phyloP scores from a whole-genome alignment of 441 rosid genomes.

The Macaranga tanarius region DNA sequence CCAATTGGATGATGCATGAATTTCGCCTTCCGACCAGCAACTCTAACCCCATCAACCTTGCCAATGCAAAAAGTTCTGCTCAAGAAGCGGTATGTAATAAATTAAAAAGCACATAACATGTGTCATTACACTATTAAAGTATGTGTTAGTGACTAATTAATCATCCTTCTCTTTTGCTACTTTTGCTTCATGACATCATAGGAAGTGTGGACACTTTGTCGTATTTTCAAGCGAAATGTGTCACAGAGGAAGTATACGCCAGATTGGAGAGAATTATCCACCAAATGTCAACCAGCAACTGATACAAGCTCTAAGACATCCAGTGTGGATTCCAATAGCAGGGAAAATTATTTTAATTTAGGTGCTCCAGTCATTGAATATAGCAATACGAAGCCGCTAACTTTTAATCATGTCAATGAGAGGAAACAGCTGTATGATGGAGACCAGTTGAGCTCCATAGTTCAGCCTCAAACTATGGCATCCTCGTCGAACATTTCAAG shows the following conservation, averaged over 20 bases:
- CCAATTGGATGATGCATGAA: conserved; percentile 99
- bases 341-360: conserved; percentile 54
- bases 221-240: conserved; percentile 64
- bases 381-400: conserved; percentile 30
- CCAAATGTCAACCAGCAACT: conserved; percentile 28
- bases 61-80: conserved; percentile 25
- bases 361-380: conserved; percentile 33
- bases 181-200: conserved; percentile 23
- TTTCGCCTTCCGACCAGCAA: conserved; percentile 70
- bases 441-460: conserved; percentile 27
- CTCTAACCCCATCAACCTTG: conserved; percentile 13
- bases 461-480: conserved; percentile 37
- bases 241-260: conserved; percentile 51
- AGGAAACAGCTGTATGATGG: conserved; percentile 30
- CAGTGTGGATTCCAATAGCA: conserved; percentile 23
- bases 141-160: no score
- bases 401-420: conserved; percentile 19
- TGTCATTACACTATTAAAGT: no score
- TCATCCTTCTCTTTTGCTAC: no score
- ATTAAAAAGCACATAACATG: no score
- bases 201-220: conserved; percentile 91
- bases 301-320: conserved; percentile 30
- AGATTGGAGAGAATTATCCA: conserved; percentile 53
- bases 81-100: conserved; percentile 65
- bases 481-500: conserved; percentile 32